Evolutionary conservation across 208 protist species (phyloP).

Genomic region (Leishmania braziliensis): DNA sequence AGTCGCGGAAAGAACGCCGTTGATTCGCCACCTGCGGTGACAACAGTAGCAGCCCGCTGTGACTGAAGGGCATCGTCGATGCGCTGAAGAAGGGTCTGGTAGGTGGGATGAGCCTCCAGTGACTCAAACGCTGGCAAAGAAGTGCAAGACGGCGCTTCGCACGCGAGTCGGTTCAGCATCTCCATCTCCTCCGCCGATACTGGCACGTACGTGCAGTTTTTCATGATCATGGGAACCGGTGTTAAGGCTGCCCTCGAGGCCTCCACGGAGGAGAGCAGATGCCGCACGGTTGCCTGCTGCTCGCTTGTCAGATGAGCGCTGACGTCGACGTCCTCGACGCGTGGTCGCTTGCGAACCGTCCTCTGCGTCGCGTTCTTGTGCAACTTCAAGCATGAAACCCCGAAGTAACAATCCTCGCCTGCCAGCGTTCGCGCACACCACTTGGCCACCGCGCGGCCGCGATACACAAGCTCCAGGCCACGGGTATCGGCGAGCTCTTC

Average conservation of each 20-base stretch:
- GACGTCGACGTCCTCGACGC: constrained; percentile 37
- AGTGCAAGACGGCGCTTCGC: background rate
- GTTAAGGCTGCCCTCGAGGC: constrained; percentile 21
- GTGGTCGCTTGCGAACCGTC: constrained; percentile 75
- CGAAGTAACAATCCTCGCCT: constrained; percentile 74
- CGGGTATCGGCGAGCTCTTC: constrained; percentile 60
- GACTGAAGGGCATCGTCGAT: constrained; percentile 21
- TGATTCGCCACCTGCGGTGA: background rate
- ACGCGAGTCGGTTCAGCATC: background rate
- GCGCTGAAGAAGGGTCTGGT: constrained; percentile 22
- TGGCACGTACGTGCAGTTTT: constrained; percentile 37
- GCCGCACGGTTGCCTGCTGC: constrained; percentile 37
- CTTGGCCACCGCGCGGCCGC: constrained; percentile 55
- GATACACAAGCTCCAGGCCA: constrained; percentile 79
- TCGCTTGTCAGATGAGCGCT: constrained; percentile 32
- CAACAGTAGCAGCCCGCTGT: background rate
- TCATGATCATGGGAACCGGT: constrained; percentile 19
- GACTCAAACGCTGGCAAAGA: constrained; percentile 4
- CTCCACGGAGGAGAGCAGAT: constrained; percentile 30
- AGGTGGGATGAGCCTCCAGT: constrained; percentile 11
- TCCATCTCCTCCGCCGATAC: constrained; percentile 32
- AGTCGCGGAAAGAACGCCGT: constrained; percentile 64
- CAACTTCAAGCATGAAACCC: constrained; percentile 66
- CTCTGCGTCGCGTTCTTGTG: constrained; percentile 60
- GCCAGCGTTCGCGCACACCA: constrained; percentile 77